Conservation (phyloP, 306 rosid species). For the Acacia melanoxylon region DNA sequence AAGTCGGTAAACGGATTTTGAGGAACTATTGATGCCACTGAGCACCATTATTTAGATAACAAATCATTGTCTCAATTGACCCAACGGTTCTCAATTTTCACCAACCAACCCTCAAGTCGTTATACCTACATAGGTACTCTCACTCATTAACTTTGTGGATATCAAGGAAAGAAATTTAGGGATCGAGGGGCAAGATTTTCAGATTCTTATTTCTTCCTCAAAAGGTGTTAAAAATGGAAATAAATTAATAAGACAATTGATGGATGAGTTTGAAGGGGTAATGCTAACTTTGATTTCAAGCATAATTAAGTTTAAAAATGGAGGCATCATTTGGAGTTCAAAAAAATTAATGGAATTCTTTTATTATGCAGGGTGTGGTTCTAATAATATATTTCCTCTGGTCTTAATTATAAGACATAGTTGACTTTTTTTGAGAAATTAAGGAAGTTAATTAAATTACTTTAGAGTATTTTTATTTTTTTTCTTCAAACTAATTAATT, state of each 20-base stretch:
- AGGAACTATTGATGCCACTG: not conserved
- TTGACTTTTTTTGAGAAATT: no score
- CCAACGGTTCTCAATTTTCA: not conserved
- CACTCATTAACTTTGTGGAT: not conserved
- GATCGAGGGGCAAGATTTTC: not conserved
- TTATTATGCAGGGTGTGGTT: not conserved
- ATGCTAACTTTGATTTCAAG: not conserved
- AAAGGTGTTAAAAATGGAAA: not conserved
- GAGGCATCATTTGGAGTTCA: not conserved
- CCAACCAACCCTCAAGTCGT: slow-evolving; percentile 27
- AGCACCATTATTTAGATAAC: slow-evolving; percentile 5
- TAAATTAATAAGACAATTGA: not conserved
- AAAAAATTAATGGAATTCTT: not conserved
- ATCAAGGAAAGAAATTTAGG: not conserved
- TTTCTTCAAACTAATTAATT: no score
- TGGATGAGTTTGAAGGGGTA: not conserved
- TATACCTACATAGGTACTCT: not conserved
- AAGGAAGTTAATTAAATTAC: no score
- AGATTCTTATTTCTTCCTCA: not conserved
- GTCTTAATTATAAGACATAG: no score
- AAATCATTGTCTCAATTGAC: slow-evolving; percentile 14
- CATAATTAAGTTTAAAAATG: not conserved
- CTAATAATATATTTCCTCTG: no score
- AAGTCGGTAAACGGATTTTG: slow-evolving; percentile 10
- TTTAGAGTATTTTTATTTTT: no score